A percentile compares a stretch with the other conserved stretches of the same genome.
Evolutionary conservation across 2,329 filamentous ascomycete genomes (phyloP).

Genomic region (Diaporthe batatas): DNA sequence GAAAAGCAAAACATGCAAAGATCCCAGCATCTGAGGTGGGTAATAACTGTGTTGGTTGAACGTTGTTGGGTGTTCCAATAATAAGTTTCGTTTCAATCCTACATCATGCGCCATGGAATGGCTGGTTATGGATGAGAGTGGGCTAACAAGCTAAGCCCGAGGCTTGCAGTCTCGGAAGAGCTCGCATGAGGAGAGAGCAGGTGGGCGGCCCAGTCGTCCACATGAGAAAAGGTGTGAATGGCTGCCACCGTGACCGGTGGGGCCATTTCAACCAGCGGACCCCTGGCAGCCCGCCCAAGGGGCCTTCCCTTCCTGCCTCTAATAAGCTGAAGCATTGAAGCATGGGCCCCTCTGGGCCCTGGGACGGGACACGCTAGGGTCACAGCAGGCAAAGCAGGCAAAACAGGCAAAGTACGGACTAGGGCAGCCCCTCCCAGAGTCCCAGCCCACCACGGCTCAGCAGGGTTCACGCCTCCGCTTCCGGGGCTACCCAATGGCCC

Average conservation of each 20-base stretch:
- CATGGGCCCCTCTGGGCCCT: not conserved
- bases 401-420: not conserved
- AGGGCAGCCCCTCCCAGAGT: too few relatives aligned
- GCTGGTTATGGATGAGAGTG: conserved; percentile 15
- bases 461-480: conserved; percentile 34
- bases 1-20: not conserved
- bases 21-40: not conserved
- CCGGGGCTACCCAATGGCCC: conserved; percentile 25
- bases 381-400: not conserved
- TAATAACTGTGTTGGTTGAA: not conserved
- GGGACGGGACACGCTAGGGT: not conserved
- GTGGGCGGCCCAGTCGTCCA: not conserved
- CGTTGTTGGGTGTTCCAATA: conserved; percentile 11
- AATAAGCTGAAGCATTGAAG: not conserved
- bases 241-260: conserved; percentile 19
- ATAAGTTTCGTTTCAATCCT: conserved; percentile 32
- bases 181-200: conserved; percentile 17
- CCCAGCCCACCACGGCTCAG: not conserved
- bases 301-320: not conserved
- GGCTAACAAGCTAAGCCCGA: not conserved
- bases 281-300: not conserved
- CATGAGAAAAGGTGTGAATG: conserved; percentile 13
- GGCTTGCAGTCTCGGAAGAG: not conserved
- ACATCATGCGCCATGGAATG: conserved; percentile 20
- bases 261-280: not conserved